Evolutionary conservation across 306 rosid species (phyloP), one percentile per base, ranked within the genome.

Genomic region (Abrus precatorius): DNA sequence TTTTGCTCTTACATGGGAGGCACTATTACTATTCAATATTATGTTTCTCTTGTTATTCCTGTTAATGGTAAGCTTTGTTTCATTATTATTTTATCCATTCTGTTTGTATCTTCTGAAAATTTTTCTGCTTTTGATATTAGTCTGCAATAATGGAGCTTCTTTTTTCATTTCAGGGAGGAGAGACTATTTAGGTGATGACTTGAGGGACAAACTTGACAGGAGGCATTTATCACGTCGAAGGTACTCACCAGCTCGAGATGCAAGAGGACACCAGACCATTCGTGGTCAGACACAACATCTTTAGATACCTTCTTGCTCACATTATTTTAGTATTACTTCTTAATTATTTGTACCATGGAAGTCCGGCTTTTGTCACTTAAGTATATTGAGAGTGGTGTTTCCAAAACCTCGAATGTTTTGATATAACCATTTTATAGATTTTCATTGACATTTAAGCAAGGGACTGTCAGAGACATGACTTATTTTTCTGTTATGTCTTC

Each of bases 141-240:
- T 80, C 54, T 72, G 77, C 12, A 34, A 52, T 82, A 61, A 55
- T 61, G 52, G 61, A 83, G 75, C 49, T 66, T 84, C 50, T 82
- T 69, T 74, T 84, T 70, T 52, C 70, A 79, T 69, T 89, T 82
- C 80, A 95, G 99, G 96, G 78, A 86, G 91, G 83, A 86, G 83
- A 81, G 96, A 87, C 47, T 84, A 86, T 87, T 84, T 78, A 76
- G 92, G 85, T 44, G 75, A 83, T 86, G 97, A 95, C 84, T 86
- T 93, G 84, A 90, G 99, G 88, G 95, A 87, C 81, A 95, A 81
- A 87, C 94, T 93, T 84, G 97, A 85, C 27, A 83, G 94, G 77
- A 86, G 94, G 83, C 76, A 82, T 76, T 84, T 90, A 83, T 92
- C 98, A 43, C 89, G 82, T 72, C 81, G 63, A 72, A 87, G 85